Percentiles rank a stretch among this genome's conserved stretches.
These are phyloP conservation scores for Mucor piriformis DNA, from an alignment of 371 early-diverging fungal genomes.

Conservation along the genomic window DNA sequence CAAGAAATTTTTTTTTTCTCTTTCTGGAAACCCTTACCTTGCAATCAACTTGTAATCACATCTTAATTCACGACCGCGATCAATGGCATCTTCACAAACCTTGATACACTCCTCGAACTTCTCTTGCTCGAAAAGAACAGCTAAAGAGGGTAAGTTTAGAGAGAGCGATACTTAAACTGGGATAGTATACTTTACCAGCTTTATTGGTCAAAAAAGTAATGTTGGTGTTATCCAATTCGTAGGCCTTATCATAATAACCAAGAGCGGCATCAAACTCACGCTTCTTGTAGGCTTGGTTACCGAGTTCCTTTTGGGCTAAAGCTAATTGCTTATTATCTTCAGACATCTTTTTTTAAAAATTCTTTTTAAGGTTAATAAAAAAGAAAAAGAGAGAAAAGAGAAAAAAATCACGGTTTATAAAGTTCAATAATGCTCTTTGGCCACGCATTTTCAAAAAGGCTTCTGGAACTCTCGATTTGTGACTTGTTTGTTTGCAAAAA, in stretches of 20 bases:
- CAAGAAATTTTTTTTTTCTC: not conserved
- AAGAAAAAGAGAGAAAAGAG: constrained; percentile 11
- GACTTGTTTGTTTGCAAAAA: constrained; percentile 13
- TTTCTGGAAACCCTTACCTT: constrained; percentile 48
- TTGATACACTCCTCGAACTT: constrained; percentile 91
- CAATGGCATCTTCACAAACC: constrained; percentile 90
- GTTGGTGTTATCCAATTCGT: constrained; percentile 85
- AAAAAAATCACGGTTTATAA: constrained; percentile 13
- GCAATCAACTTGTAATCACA: constrained; percentile 96
- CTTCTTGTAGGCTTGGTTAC: constrained; percentile 93
- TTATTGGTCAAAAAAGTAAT: constrained; percentile 95
- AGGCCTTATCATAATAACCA: constrained; percentile 90
- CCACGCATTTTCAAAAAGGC: not conserved
- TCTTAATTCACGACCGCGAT: constrained; percentile 86
- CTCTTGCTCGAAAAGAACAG: constrained; percentile 94
- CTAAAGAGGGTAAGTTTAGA: constrained; percentile 31
- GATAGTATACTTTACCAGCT: constrained; percentile 52
- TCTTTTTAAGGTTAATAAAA: constrained; percentile 1
- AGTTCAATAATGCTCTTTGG: not conserved
- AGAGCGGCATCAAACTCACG: constrained; percentile 90
- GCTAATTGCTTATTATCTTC: constrained; percentile 74
- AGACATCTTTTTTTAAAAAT: constrained; percentile 36
- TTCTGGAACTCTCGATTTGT: constrained; percentile 38
- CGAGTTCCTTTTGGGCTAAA: constrained; percentile 85
- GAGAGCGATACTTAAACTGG: not conserved